phyloP scores from a whole-genome alignment of 1,284 basidiomycete genomes.

The Meripilus lineatus region DNA sequence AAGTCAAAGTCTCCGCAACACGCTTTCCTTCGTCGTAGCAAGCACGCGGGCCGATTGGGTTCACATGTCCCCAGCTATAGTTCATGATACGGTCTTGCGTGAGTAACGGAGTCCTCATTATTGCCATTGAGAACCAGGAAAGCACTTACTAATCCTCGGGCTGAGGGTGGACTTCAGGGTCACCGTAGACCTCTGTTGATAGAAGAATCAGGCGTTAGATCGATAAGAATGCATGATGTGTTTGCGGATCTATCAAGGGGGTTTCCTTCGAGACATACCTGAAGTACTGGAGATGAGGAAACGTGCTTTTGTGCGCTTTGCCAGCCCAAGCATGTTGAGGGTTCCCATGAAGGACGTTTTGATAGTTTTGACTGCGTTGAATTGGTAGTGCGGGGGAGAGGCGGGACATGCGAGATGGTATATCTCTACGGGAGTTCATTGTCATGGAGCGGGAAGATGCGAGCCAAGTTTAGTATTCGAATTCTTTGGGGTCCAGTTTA shows the following conservation, averaged over 20 bases:
- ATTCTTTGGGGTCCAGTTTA: not conserved
- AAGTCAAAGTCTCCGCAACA: constrained; percentile 91
- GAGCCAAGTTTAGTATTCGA: not conserved
- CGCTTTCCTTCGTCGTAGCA: constrained; percentile 99
- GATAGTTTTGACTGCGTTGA: constrained; percentile 94
- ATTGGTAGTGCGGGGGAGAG: constrained; percentile 93
- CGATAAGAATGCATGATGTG: constrained; percentile 6
- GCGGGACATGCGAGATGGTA: constrained; percentile 97
- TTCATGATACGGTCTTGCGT: not conserved
- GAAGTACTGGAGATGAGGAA: constrained; percentile 95
- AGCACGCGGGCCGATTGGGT: constrained; percentile 94
- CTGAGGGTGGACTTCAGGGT: constrained; percentile 96
- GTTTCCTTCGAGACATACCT: constrained; percentile 45
- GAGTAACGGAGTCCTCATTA: too few species aligned
- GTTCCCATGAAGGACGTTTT: constrained; percentile 98
- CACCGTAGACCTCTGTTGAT: constrained; percentile 88
- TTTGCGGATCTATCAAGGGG: too few species aligned
- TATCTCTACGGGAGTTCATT: constrained; percentile 86
- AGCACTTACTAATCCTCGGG: constrained; percentile 82
- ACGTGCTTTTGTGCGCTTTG: constrained; percentile 94
- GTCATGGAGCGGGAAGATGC: constrained; percentile 3
- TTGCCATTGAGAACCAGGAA: too few species aligned
- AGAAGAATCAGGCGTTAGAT: constrained; percentile 1
- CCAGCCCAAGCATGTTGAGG: constrained; percentile 97
- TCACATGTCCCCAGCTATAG: constrained; percentile 92